Evolutionary conservation across 495 filamentous ascomycete genomes (phyloP), one percentile per base, ranked within the genome.

Genomic region (Geopyxis carbonaria): DNA sequence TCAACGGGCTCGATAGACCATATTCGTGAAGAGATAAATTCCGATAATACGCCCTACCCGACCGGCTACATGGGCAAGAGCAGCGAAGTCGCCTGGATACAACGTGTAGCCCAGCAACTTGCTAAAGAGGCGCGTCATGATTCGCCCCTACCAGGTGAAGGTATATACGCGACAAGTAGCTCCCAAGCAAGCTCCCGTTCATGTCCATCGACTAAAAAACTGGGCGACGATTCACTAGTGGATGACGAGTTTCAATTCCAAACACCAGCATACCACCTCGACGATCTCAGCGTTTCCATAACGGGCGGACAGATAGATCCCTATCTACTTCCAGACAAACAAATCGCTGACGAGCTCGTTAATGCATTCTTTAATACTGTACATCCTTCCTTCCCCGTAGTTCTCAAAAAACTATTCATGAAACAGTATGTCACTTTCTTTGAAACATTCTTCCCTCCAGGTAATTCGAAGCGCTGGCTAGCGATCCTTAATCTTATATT

Each of bases 401-500:
- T 79, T 22, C 59, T 65, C 6, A 65, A 64, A 35, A 57, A 55
- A n/a, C 63, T 61, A 0, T 77, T 79, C 48, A 58, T 66, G 31
- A 37, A 31, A 5, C 42, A 53, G 25, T 48, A 51, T 35, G 43
- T 44, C 34, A 22, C 36, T n/a, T 48, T 47, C 47, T 49, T 40
- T 36, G 19, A 63, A 18, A 62, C 61, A 30, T 67, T 61, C 40
- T 64, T 51, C 19, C 60, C 61, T 35, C 60, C 57, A 32, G 62
- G 24, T 48, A 61, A 32, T 55, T 62, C 28, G 25, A 61, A 57
- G 11, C 60, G 64, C 32, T 73, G 66, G 66, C 59, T 74, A 23
- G 64, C 72, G 2, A 72, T 68, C 23, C 55, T 76, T 8, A 77
- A 80, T 51, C 48, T 76, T 11, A 64, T 78, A 8, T 73, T 78